Percentiles rank a stretch among this genome's conserved stretches.
phyloP scores from a whole-genome alignment of 331 rosid genomes.

The Arachis monticola region DNA sequence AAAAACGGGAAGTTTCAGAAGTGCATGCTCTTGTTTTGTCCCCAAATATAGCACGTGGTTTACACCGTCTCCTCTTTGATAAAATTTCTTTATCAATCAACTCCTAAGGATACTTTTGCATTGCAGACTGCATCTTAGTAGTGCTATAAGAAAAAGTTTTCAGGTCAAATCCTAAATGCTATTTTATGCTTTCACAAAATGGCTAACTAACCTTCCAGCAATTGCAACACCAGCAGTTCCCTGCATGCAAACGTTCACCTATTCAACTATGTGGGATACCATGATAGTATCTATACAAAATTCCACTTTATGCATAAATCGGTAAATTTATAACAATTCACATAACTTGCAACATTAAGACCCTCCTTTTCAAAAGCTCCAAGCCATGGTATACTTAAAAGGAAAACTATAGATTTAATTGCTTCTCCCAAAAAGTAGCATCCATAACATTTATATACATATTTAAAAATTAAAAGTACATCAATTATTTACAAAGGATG shows the following conservation, averaged over 20 bases:
- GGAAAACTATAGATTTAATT: background rate
- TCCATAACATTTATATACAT: background rate
- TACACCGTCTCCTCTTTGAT: too few species aligned
- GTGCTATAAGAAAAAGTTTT: background rate
- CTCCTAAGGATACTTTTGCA: too few species aligned
- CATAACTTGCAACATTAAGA: slow-evolving; percentile 25
- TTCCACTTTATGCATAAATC: slow-evolving; percentile 18
- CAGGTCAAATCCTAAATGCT: background rate
- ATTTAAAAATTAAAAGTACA: background rate
- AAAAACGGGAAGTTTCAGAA: too few species aligned
- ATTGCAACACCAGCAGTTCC: slow-evolving; percentile 99
- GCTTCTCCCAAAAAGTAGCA: background rate
- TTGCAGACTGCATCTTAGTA: too few species aligned
- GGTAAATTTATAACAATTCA: background rate
- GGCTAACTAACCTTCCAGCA: slow-evolving; percentile 90
- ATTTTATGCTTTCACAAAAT: slow-evolving; percentile 12
- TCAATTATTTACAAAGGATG: background rate
- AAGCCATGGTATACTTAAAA: slow-evolving; percentile 14
- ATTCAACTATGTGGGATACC: slow-evolving; percentile 25
- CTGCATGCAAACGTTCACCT: slow-evolving; percentile 47
- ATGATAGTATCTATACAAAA: slow-evolving; percentile 22
- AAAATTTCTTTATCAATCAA: too few species aligned
- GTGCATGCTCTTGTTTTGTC: too few species aligned
- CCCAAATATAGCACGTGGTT: too few species aligned
- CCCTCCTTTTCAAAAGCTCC: background rate